A percentile compares a stretch with the other conserved stretches of the same genome.
Evolutionary conservation across 2,329 filamentous ascomycete species (phyloP).

Genomic region (Colletotrichum tropicicola): DNA sequence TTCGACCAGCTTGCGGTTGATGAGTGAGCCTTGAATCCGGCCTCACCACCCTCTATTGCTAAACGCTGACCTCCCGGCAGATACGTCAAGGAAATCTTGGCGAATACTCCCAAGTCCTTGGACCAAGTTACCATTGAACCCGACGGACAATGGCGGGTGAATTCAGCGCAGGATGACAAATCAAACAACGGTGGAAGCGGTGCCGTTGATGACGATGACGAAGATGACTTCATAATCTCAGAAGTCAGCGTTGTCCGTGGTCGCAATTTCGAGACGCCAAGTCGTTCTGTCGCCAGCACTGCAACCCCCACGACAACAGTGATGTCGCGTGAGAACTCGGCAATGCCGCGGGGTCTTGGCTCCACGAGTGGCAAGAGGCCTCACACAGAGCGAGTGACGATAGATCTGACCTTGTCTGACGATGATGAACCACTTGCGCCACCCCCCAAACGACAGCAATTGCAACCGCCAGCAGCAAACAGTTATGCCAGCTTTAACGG

Average conservation of each 20-base stretch:
- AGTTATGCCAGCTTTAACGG: constrained; percentile 21
- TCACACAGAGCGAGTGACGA: constrained; percentile 55
- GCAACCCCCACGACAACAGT: constrained; percentile 47
- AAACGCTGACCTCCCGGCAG: constrained; percentile 41
- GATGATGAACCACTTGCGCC: constrained; percentile 62
- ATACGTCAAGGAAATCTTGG: constrained; percentile 88
- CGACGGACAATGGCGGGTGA: constrained; percentile 76
- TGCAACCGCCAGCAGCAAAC: constrained; percentile 19
- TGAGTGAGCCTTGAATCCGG: constrained; percentile 64
- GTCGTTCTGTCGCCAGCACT: constrained; percentile 43
- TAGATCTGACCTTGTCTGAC: constrained; percentile 66
- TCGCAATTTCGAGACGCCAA: constrained; percentile 47
- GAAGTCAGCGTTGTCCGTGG: constrained; percentile 48
- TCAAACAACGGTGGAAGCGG: constrained; percentile 35
- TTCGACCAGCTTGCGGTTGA: constrained; percentile 89
- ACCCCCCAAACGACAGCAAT: constrained; percentile 56
- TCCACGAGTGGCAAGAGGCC: constrained; percentile 57
- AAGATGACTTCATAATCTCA: constrained; percentile 61
- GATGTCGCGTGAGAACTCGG: constrained; percentile 47
- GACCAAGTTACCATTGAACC: constrained; percentile 94
- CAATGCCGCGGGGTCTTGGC: constrained; percentile 44
- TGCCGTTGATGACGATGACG: constrained; percentile 43
- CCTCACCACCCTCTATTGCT: too few species aligned
- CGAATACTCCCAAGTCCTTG: constrained; percentile 72
- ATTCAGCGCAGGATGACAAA: constrained; percentile 43